A percentile compares a stretch with the other conserved stretches of the same genome.
Conservation (phyloP, 164 flowering plant genomes). For the Amborella trichopoda region DNA sequence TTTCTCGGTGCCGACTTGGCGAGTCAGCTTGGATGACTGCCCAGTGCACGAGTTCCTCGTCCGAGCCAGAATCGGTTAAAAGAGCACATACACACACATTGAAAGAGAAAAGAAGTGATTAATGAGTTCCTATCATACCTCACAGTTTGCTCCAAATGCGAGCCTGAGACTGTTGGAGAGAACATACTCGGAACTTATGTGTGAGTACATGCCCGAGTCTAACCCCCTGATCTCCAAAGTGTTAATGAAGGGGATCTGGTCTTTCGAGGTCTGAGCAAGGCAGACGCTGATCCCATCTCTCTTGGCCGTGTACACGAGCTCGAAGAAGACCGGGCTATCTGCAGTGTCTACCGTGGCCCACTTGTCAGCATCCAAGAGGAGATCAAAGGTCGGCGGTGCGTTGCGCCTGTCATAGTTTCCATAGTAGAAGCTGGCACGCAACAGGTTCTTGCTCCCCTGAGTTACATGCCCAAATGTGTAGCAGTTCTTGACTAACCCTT, state of each 20-base stretch:
- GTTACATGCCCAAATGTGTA: conserved; percentile 9
- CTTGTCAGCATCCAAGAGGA: conserved; percentile 21
- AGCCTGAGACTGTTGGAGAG: not conserved
- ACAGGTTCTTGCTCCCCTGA: conserved; percentile 7
- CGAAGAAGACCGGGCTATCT: not conserved
- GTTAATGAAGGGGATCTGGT: conserved; percentile 34
- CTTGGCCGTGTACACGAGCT: conserved; percentile 16
- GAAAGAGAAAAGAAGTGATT: too few relatives aligned
- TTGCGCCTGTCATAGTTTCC: conserved; percentile 24
- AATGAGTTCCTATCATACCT: not conserved
- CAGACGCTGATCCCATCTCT: conserved; percentile 14
- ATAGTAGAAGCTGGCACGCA: conserved; percentile 18
- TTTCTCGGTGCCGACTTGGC: too few relatives aligned
- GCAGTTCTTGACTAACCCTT: conserved; percentile 25
- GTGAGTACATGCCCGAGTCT: conserved; percentile 16
- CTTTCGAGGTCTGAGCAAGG: conserved; percentile 21
- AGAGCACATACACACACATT: too few relatives aligned
- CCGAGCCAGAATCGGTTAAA: too few relatives aligned
- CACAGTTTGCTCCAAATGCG: not conserved
- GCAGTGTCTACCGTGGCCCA: conserved; percentile 14
- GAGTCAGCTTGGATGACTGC: too few relatives aligned
- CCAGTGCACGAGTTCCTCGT: too few relatives aligned
- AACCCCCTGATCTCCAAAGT: conserved; percentile 23
- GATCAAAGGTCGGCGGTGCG: conserved; percentile 25
- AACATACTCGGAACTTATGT: not conserved